Percentiles rank a stretch among this genome's conserved stretches.
These are phyloP conservation scores for Raffaelea albimanens DNA, from an alignment of 2,329 filamentous ascomycete species.

Conservation along the genomic window DNA sequence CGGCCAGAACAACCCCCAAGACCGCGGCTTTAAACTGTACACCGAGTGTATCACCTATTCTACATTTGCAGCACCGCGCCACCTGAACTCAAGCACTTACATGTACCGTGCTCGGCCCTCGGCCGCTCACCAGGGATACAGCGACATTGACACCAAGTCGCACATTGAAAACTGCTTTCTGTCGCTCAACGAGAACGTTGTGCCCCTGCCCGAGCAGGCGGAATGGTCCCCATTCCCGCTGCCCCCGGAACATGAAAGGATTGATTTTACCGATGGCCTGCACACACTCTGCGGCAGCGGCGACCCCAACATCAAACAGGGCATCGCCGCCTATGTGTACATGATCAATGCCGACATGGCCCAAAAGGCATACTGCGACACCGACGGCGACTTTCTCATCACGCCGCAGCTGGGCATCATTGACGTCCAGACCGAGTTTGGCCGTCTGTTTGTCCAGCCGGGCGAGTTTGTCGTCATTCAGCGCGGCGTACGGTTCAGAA, in stretches of 20 bases:
- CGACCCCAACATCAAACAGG: conserved; percentile 37
- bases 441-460: conserved; percentile 44
- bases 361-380: conserved; percentile 38
- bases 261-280: conserved; percentile 38
- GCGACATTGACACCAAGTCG: neutral
- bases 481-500: conserved; percentile 53
- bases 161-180: conserved; percentile 33
- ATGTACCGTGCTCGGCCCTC: conserved; percentile 24
- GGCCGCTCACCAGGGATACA: conserved; percentile 18
- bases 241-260: conserved; percentile 1
- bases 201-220: conserved; percentile 24
- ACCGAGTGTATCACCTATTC: conserved; percentile 38
- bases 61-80: conserved; percentile 21
- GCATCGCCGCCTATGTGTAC: conserved; percentile 39
- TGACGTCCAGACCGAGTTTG: conserved; percentile 61
- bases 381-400: conserved; percentile 61
- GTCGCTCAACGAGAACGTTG: conserved; percentile 10
- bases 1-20: conserved; percentile 35
- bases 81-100: conserved; percentile 19
- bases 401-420: conserved; percentile 55
- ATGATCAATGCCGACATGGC: conserved; percentile 36
- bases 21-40: conserved; percentile 30
- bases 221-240: conserved; percentile 35
- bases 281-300: conserved; percentile 39
- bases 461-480: conserved; percentile 63